Conservation (phyloP, 306 rosid genomes). For the Calophaca sinica region DNA sequence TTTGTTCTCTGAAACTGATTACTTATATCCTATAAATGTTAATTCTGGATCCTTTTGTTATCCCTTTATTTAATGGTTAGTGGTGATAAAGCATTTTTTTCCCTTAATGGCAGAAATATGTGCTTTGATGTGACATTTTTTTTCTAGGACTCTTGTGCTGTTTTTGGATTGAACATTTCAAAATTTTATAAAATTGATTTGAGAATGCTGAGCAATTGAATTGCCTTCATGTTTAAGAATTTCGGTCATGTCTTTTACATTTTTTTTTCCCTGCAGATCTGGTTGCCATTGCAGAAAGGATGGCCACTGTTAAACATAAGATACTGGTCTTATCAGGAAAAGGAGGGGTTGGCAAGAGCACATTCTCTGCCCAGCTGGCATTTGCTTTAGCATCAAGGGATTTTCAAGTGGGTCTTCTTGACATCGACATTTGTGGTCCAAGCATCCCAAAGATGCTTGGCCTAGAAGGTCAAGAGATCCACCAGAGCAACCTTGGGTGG, state of each 20-base stretch:
- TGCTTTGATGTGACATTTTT: not conserved
- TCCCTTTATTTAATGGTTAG: conserved; percentile 17
- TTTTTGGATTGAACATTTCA: not conserved
- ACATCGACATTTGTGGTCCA: conserved; percentile 96
- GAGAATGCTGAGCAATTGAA: not conserved
- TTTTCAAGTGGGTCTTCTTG: conserved; percentile 95
- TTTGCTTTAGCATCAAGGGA: conserved; percentile 88
- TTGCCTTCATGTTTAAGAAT: not conserved
- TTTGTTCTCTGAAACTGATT: not conserved
- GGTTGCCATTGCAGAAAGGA: conserved; percentile 82
- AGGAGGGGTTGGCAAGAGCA: conserved; percentile 99
- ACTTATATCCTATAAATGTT: not conserved
- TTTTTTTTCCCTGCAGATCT: conserved; percentile 62
- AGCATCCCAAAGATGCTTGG: conserved; percentile 98
- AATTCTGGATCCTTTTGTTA: not conserved
- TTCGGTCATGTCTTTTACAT: conserved; percentile 14
- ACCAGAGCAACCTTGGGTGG: conserved; percentile 97
- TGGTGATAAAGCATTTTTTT: conserved; percentile 12
- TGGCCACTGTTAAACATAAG: conserved; percentile 97
- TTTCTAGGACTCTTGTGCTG: not conserved
- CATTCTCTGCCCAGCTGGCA: conserved; percentile 88
- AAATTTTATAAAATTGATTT: not conserved
- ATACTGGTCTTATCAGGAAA: conserved; percentile 89
- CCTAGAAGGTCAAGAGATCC: conserved; percentile 90
- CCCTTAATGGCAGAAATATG: not conserved